Conservation (phyloP, 441 rosid genomes). For the Iberis amara region DNA sequence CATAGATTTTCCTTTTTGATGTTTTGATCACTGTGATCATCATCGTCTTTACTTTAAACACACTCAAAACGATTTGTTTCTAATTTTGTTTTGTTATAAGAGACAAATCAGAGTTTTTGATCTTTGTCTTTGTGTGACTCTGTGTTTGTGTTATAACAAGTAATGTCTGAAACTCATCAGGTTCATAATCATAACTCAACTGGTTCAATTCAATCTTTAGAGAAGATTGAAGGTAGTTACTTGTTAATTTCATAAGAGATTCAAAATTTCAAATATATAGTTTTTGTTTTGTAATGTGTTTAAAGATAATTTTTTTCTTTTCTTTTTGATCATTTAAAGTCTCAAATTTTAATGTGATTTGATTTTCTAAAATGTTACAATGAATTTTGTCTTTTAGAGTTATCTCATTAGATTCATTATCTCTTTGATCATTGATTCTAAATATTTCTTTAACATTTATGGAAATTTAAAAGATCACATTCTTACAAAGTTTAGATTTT, state of each 20-base stretch:
- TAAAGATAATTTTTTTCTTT: neutral
- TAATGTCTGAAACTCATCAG: conserved; percentile 56
- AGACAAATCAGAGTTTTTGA: conserved; percentile 6
- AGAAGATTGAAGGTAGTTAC: conserved; percentile 46
- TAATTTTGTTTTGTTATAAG: conserved; percentile 13
- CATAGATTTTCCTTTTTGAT: no score
- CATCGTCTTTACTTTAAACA: no score
- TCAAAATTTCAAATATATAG: no score
- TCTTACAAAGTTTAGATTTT: conserved; percentile 13
- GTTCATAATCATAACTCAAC: conserved; percentile 49
- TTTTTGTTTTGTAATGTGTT: neutral
- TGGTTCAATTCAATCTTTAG: conserved; percentile 49
- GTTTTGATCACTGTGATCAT: no score
- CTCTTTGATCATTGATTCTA: conserved; percentile 26
- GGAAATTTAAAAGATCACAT: no score
- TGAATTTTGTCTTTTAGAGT: no score
- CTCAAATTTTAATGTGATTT: neutral
- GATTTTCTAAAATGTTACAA: neutral
- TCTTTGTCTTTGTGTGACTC: conserved; percentile 21
- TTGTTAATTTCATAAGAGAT: no score
- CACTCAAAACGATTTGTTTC: conserved; percentile 7
- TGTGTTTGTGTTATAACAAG: conserved; percentile 17
- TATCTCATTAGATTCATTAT: conserved; percentile 11
- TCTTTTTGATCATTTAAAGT: conserved; percentile 6
- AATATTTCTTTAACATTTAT: neutral